Base-by-base conservation (phyloP, 176 grass and related monocot species). In the Dactylis glomerata region DNA sequence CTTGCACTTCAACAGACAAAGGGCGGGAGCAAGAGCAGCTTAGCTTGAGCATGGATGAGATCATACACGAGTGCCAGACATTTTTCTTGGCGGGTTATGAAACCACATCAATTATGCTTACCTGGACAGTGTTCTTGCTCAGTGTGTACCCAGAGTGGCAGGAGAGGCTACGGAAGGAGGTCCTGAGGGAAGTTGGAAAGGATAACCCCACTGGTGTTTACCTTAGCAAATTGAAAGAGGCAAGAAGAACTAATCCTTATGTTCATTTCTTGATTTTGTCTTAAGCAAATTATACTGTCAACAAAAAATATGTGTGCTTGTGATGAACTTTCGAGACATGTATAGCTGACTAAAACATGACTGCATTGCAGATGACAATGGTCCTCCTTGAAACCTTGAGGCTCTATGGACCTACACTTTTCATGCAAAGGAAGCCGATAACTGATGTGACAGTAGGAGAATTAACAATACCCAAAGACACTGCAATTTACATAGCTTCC, bases 71-170 rank as follows among this genome's bases (percentile, higher is more conserved):
- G 69, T 94, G 92, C 84, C 91, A 94, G 55, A 69, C 90, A 0
- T 94, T 94, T 77, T 89, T 91, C 81, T 89, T 94, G 16, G 89
- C 89, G 0, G 89, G 92, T 17, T 80, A 94, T 56, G 92, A 94
- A 9, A 94, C 81, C 8, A 94, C 86, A 3, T 73, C 89, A 1
- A 71, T 89, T 61, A 55, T 94, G 5, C 73, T 94, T 10, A 85
- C 87, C 4, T 94, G 89, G 92, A 79, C 87, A 37, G 85, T 92
- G 56, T 94, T 83, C 68, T 44, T 92, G 80, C 77, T 73, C 69
- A 73, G 69, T 46, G 69, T 73, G 69, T 73, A 73, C 27, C 69
- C 69, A 19, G 69, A 73, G 1, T 93, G 91, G 88, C 88, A 93
- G 81, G 84, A 93, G 58, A 88, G 80, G 80, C 88, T 93, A 31